These are phyloP conservation scores for Eimeria sp. DNA, from an alignment of 169 alveolate genomes.

Conservation along the genomic window DNA sequence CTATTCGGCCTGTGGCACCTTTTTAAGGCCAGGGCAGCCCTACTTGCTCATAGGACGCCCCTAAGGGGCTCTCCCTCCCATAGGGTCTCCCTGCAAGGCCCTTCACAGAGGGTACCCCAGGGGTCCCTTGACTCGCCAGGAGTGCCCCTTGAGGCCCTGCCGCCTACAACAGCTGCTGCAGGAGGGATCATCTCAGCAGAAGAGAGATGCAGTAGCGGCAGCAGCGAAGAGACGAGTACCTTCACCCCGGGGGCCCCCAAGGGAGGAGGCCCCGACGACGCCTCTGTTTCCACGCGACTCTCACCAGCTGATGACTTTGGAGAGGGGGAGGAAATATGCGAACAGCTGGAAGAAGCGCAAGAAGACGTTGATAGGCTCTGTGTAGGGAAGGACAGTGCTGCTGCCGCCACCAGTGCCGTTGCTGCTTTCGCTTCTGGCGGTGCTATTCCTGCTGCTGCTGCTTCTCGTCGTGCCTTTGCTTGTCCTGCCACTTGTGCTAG, in stretches of 20 bases:
- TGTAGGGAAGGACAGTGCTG: neutral
- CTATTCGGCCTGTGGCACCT: constrained; percentile 44
- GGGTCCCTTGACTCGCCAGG: too few relatives aligned
- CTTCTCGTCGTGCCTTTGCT: neutral
- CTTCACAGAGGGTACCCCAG: too few relatives aligned
- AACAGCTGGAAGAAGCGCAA: constrained; percentile 58
- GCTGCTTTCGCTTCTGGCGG: neutral
- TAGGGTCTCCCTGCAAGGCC: too few relatives aligned
- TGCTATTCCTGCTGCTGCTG: neutral
- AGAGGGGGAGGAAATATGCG: constrained; percentile 10
- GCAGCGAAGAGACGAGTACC: neutral
- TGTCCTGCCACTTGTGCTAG: neutral
- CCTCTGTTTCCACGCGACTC: constrained; percentile 15
- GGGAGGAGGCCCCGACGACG: constrained; percentile 42
- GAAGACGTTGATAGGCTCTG: constrained; percentile 25
- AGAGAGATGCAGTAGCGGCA: neutral
- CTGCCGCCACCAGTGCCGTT: constrained; percentile 42
- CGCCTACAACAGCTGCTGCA: neutral
- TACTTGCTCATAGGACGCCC: neutral
- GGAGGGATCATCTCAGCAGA: neutral
- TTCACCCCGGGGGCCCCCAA: neutral
- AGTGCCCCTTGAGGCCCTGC: neutral
- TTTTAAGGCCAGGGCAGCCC: neutral
- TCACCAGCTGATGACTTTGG: neutral
- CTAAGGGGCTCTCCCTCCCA: too few relatives aligned